Percentiles rank a stretch among this genome's conserved stretches.
phyloP scores from a whole-genome alignment of 2,329 filamentous ascomycete species.

The Parafenestella ontariensis region DNA sequence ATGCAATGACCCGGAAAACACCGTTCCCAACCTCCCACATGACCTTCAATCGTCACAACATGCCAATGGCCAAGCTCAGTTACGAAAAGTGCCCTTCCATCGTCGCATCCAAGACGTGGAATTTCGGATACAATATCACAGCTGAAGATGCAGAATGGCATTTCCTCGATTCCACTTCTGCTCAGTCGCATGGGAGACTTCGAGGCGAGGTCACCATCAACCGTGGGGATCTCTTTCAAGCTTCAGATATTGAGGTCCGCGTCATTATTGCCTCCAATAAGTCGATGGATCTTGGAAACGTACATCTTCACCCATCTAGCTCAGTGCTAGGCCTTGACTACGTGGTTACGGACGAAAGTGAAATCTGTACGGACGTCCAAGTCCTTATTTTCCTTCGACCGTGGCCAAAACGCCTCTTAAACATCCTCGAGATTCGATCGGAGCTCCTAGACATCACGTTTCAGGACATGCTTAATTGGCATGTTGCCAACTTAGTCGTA shows the following conservation, averaged over 20 bases:
- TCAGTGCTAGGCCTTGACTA: slow-evolving; percentile 6
- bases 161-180: slow-evolving; percentile 5
- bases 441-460: slow-evolving; percentile 13
- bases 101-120: background rate
- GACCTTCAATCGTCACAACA: background rate
- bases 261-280: slow-evolving; percentile 7
- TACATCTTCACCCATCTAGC: slow-evolving; percentile 3
- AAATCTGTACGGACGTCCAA: slow-evolving; percentile 11
- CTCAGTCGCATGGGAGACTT: slow-evolving; percentile 4
- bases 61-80: background rate
- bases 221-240: slow-evolving; percentile 8
- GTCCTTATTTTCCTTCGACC: slow-evolving; percentile 16
- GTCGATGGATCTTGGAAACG: slow-evolving; percentile 3
- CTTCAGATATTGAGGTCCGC: slow-evolving; percentile 14
- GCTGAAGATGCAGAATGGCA: slow-evolving; percentile 5
- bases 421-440: slow-evolving; percentile 15
- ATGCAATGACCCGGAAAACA: background rate
- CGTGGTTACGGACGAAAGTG: background rate
- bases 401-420: slow-evolving; percentile 3
- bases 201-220: slow-evolving; percentile 10
- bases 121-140: slow-evolving; percentile 13
- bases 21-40: background rate
- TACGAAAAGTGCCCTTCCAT: slow-evolving; percentile 6
- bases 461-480: slow-evolving; percentile 13
- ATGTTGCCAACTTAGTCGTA: slow-evolving; percentile 18